Conservation (phyloP, 306 rosid species). For the Pachyrhizus erosus region DNA sequence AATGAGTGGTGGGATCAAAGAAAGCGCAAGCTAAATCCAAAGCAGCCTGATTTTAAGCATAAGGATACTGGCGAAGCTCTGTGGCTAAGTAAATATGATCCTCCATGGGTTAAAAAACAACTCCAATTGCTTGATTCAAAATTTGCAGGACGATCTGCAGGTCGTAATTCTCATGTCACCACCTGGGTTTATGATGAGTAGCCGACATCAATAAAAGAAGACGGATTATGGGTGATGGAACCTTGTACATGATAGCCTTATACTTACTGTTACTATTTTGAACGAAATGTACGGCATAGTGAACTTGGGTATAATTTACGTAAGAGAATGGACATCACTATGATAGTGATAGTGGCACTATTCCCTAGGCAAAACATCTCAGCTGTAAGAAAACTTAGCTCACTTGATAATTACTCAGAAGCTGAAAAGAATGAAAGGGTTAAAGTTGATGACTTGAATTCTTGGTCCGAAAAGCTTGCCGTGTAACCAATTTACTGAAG, state of each 20-base stretch:
- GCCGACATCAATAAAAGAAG: slow-evolving; percentile 21
- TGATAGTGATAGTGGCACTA: slow-evolving; percentile 18
- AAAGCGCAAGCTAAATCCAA: slow-evolving; percentile 59
- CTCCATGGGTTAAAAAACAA: slow-evolving; percentile 86
- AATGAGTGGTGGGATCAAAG: slow-evolving; percentile 88
- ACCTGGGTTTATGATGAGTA: slow-evolving; percentile 70
- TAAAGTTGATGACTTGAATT: background rate
- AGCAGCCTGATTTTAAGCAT: slow-evolving; percentile 75
- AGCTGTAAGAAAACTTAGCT: slow-evolving; percentile 7
- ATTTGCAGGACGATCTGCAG: slow-evolving; percentile 29
- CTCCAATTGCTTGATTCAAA: slow-evolving; percentile 63
- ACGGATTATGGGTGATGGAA: slow-evolving; percentile 6
- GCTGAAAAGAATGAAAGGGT: slow-evolving; percentile 14
- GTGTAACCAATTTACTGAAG: background rate
- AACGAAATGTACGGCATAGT: background rate
- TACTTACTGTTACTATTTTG: slow-evolving; percentile 17
- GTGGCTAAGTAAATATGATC: slow-evolving; percentile 68
- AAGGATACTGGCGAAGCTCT: slow-evolving; percentile 74
- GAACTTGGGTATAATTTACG: background rate
- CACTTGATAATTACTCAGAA: background rate
- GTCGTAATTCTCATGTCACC: slow-evolving; percentile 48
- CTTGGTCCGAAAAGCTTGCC: background rate
- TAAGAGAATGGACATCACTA: background rate
- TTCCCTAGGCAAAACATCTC: slow-evolving; percentile 23
- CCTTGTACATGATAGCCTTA: background rate